Evolutionary conservation across 805 yeast genomes (phyloP).

Genomic region (Ogataea thermomethanolica): DNA sequence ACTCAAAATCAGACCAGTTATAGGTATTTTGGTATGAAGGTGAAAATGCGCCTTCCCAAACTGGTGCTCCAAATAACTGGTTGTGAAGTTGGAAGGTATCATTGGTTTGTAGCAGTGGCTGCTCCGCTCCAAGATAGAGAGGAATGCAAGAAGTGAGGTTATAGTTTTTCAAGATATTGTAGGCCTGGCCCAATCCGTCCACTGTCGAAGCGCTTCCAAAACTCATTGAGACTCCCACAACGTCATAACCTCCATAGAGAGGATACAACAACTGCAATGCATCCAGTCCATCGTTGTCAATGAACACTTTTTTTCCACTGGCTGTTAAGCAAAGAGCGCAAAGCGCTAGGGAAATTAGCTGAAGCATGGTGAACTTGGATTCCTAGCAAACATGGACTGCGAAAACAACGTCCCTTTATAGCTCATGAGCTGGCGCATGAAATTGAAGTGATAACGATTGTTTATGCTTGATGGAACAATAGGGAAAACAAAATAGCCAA

Average conservation of each 20-base stretch:
- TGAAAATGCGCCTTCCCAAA: conserved; percentile 42
- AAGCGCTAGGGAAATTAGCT: too few species aligned
- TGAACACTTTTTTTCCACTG: conserved; percentile 35
- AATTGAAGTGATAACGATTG: too few species aligned
- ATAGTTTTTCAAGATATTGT: conserved; percentile 30
- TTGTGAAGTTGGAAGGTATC: conserved; percentile 40
- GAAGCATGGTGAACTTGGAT: too few species aligned
- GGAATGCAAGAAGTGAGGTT: conserved; percentile 31
- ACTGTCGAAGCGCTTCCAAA: conserved; percentile 39
- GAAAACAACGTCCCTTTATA: too few species aligned
- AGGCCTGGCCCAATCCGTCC: conserved; percentile 37
- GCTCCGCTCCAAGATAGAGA: conserved; percentile 37
- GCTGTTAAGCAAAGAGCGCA: not conserved
- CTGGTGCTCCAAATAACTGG: conserved; percentile 36
- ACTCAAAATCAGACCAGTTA: conserved; percentile 32
- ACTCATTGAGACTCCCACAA: conserved; percentile 38
- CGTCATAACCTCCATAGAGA: conserved; percentile 37
- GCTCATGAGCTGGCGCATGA: too few species aligned
- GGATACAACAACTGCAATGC: conserved; percentile 38
- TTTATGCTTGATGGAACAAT: too few species aligned
- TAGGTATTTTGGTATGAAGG: conserved; percentile 33
- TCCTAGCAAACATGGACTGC: too few species aligned
- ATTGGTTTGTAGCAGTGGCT: conserved; percentile 37
- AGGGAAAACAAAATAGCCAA: too few species aligned
- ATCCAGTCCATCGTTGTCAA: conserved; percentile 42